phyloP scores from a whole-genome alignment of 345 rosid species.

The Citrus hindsii region DNA sequence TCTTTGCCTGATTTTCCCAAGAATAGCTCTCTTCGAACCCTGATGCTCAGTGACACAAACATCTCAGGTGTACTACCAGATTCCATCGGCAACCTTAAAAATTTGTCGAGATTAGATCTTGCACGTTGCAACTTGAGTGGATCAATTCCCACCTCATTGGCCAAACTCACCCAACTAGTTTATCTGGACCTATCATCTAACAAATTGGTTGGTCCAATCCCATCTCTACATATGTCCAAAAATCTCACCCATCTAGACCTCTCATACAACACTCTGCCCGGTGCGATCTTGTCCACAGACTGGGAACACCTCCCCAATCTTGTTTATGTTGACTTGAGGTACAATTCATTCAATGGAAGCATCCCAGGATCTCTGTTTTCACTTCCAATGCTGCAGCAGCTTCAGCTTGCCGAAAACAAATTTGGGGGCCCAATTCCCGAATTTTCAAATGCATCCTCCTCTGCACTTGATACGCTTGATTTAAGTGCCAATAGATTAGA shows the following conservation, averaged over 20 bases:
- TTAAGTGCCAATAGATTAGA: slow-evolving; percentile 35
- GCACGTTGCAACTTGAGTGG: too few species aligned
- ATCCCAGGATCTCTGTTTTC: slow-evolving; percentile 24
- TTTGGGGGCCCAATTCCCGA: slow-evolving; percentile 15
- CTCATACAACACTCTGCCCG: too few species aligned
- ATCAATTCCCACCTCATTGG: not conserved
- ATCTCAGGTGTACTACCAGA: slow-evolving; percentile 32
- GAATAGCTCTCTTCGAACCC: slow-evolving; percentile 19
- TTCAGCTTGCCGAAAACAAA: slow-evolving; percentile 26
- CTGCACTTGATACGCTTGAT: slow-evolving; percentile 23
- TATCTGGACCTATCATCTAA: slow-evolving; percentile 33
- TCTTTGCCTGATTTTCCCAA: slow-evolving; percentile 2
- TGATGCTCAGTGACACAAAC: slow-evolving; percentile 20
- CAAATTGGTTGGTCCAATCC: slow-evolving; percentile 32
- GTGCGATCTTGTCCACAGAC: not conserved
- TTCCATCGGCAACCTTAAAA: slow-evolving; percentile 25
- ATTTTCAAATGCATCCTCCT: not conserved
- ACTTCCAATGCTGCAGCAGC: slow-evolving; percentile 13
- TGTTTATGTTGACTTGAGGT: slow-evolving; percentile 21
- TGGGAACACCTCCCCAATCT: slow-evolving; percentile 31
- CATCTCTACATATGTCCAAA: slow-evolving; percentile 17
- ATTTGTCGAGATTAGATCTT: slow-evolving; percentile 16
- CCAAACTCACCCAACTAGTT: slow-evolving; percentile 20
- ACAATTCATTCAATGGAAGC: slow-evolving; percentile 25
- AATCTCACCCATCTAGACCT: slow-evolving; percentile 5